These are phyloP conservation scores for Penicillium paneum DNA, from an alignment of 2,329 filamentous ascomycete genomes.

Conservation along the genomic window DNA sequence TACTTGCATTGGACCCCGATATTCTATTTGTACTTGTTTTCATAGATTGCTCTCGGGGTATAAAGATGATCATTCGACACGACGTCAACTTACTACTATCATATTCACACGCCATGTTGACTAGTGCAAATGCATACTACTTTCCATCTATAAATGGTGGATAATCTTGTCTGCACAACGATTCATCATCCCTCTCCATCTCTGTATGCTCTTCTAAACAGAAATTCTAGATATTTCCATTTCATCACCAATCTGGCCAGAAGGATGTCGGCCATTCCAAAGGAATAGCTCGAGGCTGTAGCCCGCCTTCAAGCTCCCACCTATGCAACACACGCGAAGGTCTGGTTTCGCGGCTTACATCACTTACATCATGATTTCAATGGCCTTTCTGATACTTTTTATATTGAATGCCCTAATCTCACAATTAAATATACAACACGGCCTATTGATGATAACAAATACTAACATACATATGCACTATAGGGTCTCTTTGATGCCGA, in stretches of 20 bases:
- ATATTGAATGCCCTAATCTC: not conserved
- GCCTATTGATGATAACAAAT: not conserved
- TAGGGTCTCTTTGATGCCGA: not conserved
- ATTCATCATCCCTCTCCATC: not conserved
- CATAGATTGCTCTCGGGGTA: not conserved
- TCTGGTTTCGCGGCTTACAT: not conserved
- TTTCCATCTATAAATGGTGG: not conserved
- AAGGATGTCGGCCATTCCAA: not conserved
- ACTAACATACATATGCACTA: not conserved
- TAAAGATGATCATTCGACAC: not conserved
- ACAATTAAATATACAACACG: not conserved
- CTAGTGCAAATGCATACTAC: not conserved
- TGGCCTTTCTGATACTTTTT: not conserved
- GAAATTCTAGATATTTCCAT: too few species aligned
- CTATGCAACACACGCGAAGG: not conserved
- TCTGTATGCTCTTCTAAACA: not conserved
- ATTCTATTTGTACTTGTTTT: too few species aligned
- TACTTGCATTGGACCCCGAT: not conserved
- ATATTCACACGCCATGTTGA: not conserved
- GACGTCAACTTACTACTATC: too few species aligned
- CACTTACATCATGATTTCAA: not conserved
- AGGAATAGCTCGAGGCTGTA: not conserved
- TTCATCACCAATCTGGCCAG: not conserved
- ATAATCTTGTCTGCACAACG: not conserved
- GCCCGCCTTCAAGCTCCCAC: too few species aligned